Evolutionary conservation across 805 yeast genomes (phyloP).

Genomic region (Pichia nanzhaoensis): DNA sequence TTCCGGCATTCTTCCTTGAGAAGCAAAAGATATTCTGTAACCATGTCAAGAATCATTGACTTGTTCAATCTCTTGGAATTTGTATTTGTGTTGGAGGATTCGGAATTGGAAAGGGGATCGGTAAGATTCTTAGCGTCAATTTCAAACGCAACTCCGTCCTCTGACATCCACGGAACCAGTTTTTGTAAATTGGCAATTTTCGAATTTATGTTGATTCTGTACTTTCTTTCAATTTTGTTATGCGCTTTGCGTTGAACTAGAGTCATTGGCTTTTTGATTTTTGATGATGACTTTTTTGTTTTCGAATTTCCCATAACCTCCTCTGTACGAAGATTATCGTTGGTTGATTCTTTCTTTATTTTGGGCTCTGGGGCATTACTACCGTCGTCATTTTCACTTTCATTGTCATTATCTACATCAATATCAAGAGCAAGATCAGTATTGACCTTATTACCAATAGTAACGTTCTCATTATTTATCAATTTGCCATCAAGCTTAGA

Average conservation of each 20-base stretch:
- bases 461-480: background rate
- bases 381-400: background rate
- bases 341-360: no score
- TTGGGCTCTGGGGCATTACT: no score
- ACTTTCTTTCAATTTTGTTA: slow-evolving; percentile 64
- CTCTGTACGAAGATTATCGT: no score
- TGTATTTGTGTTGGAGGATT: slow-evolving; percentile 4
- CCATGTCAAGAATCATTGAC: slow-evolving; percentile 61
- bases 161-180: slow-evolving; percentile 61
- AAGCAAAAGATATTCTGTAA: slow-evolving; percentile 51
- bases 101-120: background rate
- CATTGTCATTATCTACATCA: background rate
- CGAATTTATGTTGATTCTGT: slow-evolving; percentile 64
- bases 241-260: slow-evolving; percentile 58
- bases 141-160: slow-evolving; percentile 58
- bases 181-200: slow-evolving; percentile 62
- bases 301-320: no score
- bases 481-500: no score
- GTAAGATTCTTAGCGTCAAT: slow-evolving; percentile 8
- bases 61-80: slow-evolving; percentile 45
- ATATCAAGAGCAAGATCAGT: no score
- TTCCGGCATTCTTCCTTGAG: slow-evolving; percentile 44
- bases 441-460: background rate
- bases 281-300: slow-evolving; percentile 3
- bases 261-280: slow-evolving; percentile 27